Percentiles rank a stretch among this genome's conserved stretches.
Conservation (phyloP, 2,329 filamentous ascomycete genomes). For the Botrytis porri region DNA sequence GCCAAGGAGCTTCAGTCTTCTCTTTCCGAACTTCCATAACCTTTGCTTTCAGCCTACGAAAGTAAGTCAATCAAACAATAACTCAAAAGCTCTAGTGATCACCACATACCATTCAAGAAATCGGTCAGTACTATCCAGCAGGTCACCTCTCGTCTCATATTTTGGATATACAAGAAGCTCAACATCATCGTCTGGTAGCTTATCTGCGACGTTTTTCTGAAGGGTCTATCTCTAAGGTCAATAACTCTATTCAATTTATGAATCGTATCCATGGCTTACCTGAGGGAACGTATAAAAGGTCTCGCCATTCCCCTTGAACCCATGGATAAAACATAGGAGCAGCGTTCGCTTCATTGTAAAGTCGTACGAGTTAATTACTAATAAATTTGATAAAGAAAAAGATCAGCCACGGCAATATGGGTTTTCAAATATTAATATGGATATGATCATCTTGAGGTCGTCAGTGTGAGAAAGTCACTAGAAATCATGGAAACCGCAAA, state of each 20-base stretch:
- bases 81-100: not conserved
- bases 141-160: conserved; percentile 70
- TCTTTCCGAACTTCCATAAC: conserved; percentile 17
- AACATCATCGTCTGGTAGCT: conserved; percentile 59
- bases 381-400: not conserved
- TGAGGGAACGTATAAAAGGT: conserved; percentile 67
- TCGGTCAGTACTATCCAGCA: conserved; percentile 50
- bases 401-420: not conserved
- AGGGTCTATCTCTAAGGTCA: conserved; percentile 47
- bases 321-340: conserved; percentile 71
- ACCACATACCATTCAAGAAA: conserved; percentile 52
- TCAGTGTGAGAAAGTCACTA: not conserved
- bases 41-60: conserved; percentile 14
- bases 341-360: conserved; percentile 54
- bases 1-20: conserved; percentile 13
- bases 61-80: not conserved
- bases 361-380: not conserved
- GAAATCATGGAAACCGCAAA: not conserved
- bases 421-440: not conserved
- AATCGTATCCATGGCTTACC: conserved; percentile 31
- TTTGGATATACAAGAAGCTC: conserved; percentile 64
- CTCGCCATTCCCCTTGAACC: conserved; percentile 67
- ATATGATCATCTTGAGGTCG: conserved; percentile 8
- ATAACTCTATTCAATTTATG: not conserved
- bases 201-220: conserved; percentile 53